phyloP scores from a whole-genome alignment of 169 alveolate species.

The Babesia divergens region DNA sequence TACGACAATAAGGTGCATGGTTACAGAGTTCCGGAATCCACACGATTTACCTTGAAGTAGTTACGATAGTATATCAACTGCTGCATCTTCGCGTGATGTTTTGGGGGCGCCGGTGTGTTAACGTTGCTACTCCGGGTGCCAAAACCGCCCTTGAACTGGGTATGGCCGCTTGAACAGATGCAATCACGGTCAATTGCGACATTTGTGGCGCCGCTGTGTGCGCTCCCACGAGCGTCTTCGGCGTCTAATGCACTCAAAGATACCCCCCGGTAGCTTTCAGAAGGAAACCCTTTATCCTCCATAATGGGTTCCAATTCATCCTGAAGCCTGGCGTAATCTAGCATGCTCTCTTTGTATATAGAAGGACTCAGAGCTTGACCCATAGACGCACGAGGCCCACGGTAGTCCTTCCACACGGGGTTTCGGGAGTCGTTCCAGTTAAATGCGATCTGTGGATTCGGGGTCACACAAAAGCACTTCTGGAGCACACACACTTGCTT shows the following conservation, averaged over 20 bases:
- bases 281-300: not conserved
- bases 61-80: conserved; percentile 24
- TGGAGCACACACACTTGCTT: conserved; percentile 42
- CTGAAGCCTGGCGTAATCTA: conserved; percentile 6
- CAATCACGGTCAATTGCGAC: too few species aligned
- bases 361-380: conserved; percentile 35
- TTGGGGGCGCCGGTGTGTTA: too few species aligned
- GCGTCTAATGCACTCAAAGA: too few species aligned
- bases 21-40: not conserved
- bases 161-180: too few species aligned
- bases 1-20: not conserved
- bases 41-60: conserved; percentile 43
- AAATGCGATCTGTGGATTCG: conserved; percentile 53
- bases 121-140: too few species aligned
- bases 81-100: conserved; percentile 16
- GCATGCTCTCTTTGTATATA: not conserved
- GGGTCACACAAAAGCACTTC: conserved; percentile 59
- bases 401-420: conserved; percentile 33
- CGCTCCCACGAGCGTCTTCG: too few species aligned
- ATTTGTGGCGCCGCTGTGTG: too few species aligned
- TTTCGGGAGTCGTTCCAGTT: conserved; percentile 60
- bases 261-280: not conserved
- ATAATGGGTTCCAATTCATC: not conserved
- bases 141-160: too few species aligned
- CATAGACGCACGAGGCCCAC: conserved; percentile 61